Evolutionary conservation across 345 rosid genomes (phyloP).

Genomic region (Luvunga scandens): DNA sequence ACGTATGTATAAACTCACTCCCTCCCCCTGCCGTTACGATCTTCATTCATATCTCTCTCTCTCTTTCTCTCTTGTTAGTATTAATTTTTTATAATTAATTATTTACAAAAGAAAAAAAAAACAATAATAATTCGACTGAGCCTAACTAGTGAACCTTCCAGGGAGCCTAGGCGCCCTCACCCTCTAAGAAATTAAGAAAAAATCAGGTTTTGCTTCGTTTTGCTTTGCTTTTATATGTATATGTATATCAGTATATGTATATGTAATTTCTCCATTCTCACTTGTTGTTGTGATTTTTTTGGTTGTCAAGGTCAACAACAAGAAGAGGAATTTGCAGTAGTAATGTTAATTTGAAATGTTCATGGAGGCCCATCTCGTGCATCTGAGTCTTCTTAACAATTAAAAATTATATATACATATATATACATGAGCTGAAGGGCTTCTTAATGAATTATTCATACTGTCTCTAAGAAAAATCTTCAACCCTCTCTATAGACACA

Average conservation of each 20-base stretch:
- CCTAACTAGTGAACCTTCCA: slow-evolving; percentile 35
- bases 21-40: not conserved
- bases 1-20: slow-evolving; percentile 10
- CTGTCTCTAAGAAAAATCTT: no score
- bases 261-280: no score
- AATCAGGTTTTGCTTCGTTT: not conserved
- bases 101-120: not conserved
- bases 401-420: no score
- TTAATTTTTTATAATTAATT: no score
- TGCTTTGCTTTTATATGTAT: not conserved
- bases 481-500: no score
- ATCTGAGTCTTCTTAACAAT: not conserved
- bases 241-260: not conserved
- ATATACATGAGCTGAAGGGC: no score
- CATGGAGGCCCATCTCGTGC: not conserved
- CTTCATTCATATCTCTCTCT: not conserved
- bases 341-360: slow-evolving; percentile 9
- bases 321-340: slow-evolving; percentile 10
- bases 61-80: not conserved
- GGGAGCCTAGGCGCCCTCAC: slow-evolving; percentile 12
- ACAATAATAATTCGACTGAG: not conserved
- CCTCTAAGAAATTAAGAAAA: not conserved
- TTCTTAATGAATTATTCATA: no score
- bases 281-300: not conserved
- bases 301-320: slow-evolving; percentile 27